Evolutionary conservation across 495 filamentous ascomycete species (phyloP).

Genomic region (Echria macrotheca): DNA sequence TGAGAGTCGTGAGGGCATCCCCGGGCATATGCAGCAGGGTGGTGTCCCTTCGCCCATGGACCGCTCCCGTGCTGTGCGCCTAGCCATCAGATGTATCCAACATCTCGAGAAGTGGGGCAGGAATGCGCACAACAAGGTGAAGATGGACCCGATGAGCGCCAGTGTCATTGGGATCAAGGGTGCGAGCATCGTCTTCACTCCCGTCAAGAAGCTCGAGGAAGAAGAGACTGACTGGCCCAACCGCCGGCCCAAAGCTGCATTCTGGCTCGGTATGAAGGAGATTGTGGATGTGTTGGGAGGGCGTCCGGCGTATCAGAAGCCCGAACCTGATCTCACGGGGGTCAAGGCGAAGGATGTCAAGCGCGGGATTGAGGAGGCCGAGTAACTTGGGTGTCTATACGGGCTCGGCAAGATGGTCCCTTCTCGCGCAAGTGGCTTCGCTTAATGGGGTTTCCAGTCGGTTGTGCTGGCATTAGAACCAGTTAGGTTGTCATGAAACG

Average conservation of each 20-base stretch:
- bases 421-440: background rate
- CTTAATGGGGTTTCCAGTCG: background rate
- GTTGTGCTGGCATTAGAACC: background rate
- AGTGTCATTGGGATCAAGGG: constrained; percentile 90
- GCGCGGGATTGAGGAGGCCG: constrained; percentile 33
- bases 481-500: no score
- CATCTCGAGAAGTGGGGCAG: constrained; percentile 75
- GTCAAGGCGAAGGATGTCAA: constrained; percentile 51
- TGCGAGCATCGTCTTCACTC: constrained; percentile 77
- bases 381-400: background rate
- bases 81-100: constrained; percentile 87
- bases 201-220: constrained; percentile 68
- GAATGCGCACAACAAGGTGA: constrained; percentile 60
- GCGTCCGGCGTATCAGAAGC: constrained; percentile 46
- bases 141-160: constrained; percentile 61
- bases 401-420: background rate
- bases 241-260: constrained; percentile 75
- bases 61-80: constrained; percentile 81
- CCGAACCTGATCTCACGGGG: constrained; percentile 40
- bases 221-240: constrained; percentile 92
- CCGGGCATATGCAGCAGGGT: constrained; percentile 95
- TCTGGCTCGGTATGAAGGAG: constrained; percentile 76
- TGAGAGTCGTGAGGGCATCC: constrained; percentile 87
- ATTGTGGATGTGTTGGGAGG: constrained; percentile 83
- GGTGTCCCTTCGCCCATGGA: constrained; percentile 94